phyloP scores from a whole-genome alignment of 2,329 filamentous ascomycete genomes.

The Aspergillus chevalieri region DNA sequence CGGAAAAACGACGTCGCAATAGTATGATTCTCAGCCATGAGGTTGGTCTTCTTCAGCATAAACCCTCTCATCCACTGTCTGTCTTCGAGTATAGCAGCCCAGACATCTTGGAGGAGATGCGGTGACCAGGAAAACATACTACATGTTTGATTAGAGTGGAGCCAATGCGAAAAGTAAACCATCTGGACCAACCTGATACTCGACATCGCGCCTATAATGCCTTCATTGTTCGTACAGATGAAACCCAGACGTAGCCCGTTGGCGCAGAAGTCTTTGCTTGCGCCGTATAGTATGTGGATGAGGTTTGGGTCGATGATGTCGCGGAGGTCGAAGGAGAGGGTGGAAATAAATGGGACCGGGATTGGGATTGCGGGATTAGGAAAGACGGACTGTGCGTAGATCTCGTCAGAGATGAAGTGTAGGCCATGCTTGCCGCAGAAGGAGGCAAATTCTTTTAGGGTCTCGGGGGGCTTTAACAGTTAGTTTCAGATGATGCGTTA shows the following conservation, averaged over 20 bases:
- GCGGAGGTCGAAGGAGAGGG: neutral
- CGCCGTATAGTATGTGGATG: constrained; percentile 7
- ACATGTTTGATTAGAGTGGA: neutral
- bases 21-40: constrained; percentile 5
- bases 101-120: constrained; percentile 5
- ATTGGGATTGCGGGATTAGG: constrained; percentile 1
- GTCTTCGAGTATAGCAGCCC: constrained; percentile 8
- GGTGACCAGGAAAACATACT: constrained; percentile 8
- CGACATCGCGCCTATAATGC: constrained; percentile 6
- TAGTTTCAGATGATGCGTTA: neutral
- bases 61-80: constrained; percentile 1
- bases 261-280: constrained; percentile 10
- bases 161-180: neutral
- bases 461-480: constrained; percentile 6
- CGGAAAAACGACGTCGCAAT: neutral
- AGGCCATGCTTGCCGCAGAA: no score
- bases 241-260: constrained; percentile 1
- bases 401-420: no score
- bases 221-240: constrained; percentile 7
- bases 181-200: constrained; percentile 4
- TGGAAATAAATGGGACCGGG: neutral
- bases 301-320: constrained; percentile 1
- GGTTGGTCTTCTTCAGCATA: constrained; percentile 2
- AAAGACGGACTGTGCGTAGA: constrained; percentile 2
- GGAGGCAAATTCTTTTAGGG: no score